Evolutionary conservation across 305 asterid species (phyloP).

Genomic region (Fraxinus velutina): DNA sequence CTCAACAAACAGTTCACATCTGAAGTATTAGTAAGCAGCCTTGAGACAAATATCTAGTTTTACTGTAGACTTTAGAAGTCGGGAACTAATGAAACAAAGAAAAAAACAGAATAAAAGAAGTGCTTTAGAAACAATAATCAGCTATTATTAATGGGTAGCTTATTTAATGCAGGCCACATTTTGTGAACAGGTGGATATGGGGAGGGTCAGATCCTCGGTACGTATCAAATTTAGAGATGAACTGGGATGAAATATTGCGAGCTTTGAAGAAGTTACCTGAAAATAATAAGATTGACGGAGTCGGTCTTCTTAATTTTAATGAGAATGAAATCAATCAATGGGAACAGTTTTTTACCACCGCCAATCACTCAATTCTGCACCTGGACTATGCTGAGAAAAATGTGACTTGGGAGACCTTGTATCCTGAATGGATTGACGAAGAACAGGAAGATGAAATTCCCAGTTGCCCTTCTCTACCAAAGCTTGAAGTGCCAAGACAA

Average conservation of each 20-base stretch:
- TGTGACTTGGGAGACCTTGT: constrained; percentile 58
- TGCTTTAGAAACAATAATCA: not conserved
- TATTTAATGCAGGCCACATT: constrained; percentile 40
- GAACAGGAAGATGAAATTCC: constrained; percentile 57
- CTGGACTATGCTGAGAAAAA: constrained; percentile 41
- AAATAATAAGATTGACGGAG: constrained; percentile 18
- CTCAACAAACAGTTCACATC: not conserved
- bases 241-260: constrained; percentile 40
- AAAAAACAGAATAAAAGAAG: not conserved
- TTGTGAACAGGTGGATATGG: constrained; percentile 50
- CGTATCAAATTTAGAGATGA: constrained; percentile 32
- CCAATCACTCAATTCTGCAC: constrained; percentile 38
- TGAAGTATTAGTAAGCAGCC: not conserved
- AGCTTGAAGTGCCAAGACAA: constrained; percentile 31
- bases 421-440: constrained; percentile 83
- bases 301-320: constrained; percentile 60
- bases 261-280: constrained; percentile 23
- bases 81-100: not conserved
- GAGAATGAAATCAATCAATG: constrained; percentile 44
- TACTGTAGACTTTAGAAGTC: not conserved
- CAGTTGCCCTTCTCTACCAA: constrained; percentile 56
- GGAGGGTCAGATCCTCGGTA: constrained; percentile 45
- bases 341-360: constrained; percentile 35
- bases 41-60: not conserved
- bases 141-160: constrained; percentile 23